These are phyloP conservation scores for Arthrobotrys iridis DNA, from an alignment of 2,329 filamentous ascomycete genomes.

Conservation along the genomic window DNA sequence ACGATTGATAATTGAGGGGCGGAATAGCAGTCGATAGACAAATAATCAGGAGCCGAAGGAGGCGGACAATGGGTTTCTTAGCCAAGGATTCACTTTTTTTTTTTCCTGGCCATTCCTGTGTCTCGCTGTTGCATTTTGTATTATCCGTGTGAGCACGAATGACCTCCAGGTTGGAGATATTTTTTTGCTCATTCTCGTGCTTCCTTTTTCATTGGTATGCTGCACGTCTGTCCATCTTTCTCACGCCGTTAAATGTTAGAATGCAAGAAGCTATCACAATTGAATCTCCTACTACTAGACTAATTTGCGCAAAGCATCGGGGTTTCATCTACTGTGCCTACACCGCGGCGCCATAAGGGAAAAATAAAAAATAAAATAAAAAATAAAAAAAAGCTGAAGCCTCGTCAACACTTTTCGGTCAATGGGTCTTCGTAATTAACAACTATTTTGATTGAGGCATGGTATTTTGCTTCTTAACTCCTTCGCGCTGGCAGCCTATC, in stretches of 20 bases:
- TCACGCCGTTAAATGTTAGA: conserved; percentile 54
- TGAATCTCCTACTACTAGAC: conserved; percentile 52
- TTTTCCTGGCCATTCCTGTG: conserved; percentile 23
- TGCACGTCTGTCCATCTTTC: conserved; percentile 31
- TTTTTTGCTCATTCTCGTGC: conserved; percentile 36
- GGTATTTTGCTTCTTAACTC: conserved; percentile 21
- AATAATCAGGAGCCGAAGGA: not conserved
- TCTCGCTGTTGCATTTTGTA: conserved; percentile 51
- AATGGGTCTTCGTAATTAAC: not conserved
- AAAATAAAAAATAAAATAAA: no score
- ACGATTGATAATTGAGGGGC: conserved; percentile 15
- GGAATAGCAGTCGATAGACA: conserved; percentile 27
- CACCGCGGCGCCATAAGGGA: conserved; percentile 19
- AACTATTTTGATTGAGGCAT: conserved; percentile 7
- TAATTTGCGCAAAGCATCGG: conserved; percentile 54
- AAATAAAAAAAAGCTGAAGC: not conserved
- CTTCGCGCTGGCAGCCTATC: conserved; percentile 16
- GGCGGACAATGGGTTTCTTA: conserved; percentile 1
- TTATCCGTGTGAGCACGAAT: conserved; percentile 32
- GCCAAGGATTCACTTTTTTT: conserved; percentile 22
- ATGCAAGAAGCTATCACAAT: conserved; percentile 51
- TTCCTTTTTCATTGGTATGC: conserved; percentile 47
- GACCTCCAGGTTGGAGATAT: conserved; percentile 27
- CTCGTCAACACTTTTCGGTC: conserved; percentile 17
- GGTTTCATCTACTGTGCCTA: conserved; percentile 43